Conservation (phyloP, 257 asterid species). For the Linderniella brevidens region DNA sequence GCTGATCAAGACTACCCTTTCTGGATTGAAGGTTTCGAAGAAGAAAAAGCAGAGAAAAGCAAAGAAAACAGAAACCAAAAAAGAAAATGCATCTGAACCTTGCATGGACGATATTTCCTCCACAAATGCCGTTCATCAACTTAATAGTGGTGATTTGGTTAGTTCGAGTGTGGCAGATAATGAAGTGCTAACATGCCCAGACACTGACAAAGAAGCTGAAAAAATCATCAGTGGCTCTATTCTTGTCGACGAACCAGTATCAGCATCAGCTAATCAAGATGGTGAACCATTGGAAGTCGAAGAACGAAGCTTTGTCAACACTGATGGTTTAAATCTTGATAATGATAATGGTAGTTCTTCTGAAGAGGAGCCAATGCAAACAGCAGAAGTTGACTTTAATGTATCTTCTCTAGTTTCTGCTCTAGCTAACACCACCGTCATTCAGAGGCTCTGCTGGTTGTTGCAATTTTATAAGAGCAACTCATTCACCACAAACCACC, state of each 20-base stretch:
- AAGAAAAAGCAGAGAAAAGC: constrained; percentile 51
- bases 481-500: constrained; percentile 58
- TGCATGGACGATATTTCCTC: constrained; percentile 17
- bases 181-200: no score
- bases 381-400: constrained; percentile 69
- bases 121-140: constrained; percentile 22
- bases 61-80: constrained; percentile 24
- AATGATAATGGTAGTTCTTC: constrained; percentile 58
- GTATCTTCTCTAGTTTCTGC: constrained; percentile 62
- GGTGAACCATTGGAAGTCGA: constrained; percentile 25
- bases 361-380: constrained; percentile 43
- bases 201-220: no score
- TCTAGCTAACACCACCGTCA: constrained; percentile 47
- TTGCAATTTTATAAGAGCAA: constrained; percentile 73
- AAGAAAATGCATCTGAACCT: constrained; percentile 26
- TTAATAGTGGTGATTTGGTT: constrained; percentile 11
- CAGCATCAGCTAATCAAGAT: constrained; percentile 15
- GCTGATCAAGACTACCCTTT: constrained; percentile 11
- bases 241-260: constrained; percentile 20
- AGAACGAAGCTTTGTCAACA: constrained; percentile 18
- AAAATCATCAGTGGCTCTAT: constrained; percentile 19
- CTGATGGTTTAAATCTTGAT: constrained; percentile 24
- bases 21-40: constrained; percentile 53
- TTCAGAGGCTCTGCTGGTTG: constrained; percentile 79
- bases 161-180: no score